Base-by-base conservation (phyloP, 2,329 filamentous ascomycete genomes). In the Fusarium brevicatenulatum region DNA sequence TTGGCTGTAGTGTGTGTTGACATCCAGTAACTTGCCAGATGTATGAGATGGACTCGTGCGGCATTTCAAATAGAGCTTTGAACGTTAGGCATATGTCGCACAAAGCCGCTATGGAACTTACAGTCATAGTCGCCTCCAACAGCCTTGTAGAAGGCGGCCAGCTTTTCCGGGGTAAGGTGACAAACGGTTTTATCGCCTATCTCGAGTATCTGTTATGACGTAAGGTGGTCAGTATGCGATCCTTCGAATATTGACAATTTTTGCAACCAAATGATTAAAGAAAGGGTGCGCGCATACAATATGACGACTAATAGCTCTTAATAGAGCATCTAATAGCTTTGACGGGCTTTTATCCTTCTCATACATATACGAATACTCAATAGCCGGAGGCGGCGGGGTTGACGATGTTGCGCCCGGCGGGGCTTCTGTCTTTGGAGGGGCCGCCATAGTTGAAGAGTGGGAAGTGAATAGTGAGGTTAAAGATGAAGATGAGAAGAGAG, bases 21-120 rank as follows among this genome's bases (percentile, higher is more conserved):
- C 95, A 98, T 75, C 95, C 96, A 57, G 97, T 90, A 12, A 93
- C 93, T 78, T 94, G 93, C 87, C 97, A 98, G 73, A 98, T 96
- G 83, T 94, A 97, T 34, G 95, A 96, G 71, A 99, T 91, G 47
- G 92, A 91, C 42, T 90, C 85, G 68, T 91, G 84, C 25, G 92
- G 91, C 39, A 92, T 93, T 7, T 91, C 87, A 81, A 98, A 98
- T 60, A 98, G 89, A 30, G 87, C 89, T 90, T 74, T 9, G 42
- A 23, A n/a, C 37, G 40, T 76, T 50, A 77, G 69, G 12, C 12
- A n/a, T 8, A 28, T 5, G 21, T 21, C 11, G 19, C 13, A 36
- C 10, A 28, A 59, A 75, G 71, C 63, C 19, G 19, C 21, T 9
- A 21, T 32, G 21, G 7, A 18, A 77, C 83, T 72, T 77, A 91